Conservation (phyloP, 139 green algal genomes). For the Coelastrella sp. region DNA sequence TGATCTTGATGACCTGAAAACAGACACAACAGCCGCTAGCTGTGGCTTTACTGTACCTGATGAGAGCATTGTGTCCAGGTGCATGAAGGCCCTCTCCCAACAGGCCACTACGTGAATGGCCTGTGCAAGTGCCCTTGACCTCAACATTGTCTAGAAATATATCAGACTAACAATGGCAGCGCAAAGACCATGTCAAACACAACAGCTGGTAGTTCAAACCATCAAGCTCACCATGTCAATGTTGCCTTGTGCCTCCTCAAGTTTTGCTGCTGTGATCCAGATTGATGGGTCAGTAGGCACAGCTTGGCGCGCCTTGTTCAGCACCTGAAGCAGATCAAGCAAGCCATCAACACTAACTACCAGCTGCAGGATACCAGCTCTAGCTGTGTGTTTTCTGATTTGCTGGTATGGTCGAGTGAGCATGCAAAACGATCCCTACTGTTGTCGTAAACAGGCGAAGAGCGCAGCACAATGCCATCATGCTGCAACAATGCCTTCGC, state of each 20-base stretch:
- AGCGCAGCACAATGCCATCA: not conserved
- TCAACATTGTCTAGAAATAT: not conserved
- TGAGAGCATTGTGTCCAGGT: too few relatives aligned
- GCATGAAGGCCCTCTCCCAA: too few relatives aligned
- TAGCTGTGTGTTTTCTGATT: not conserved
- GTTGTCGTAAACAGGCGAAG: not conserved
- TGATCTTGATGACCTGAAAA: slow-evolving; percentile 59
- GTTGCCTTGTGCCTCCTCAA: slow-evolving; percentile 95
- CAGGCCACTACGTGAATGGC: too few relatives aligned
- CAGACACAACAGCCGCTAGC: not conserved
- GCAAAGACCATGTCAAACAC: too few relatives aligned
- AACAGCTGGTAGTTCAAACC: not conserved
- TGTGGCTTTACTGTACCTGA: too few relatives aligned
- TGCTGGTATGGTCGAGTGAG: not conserved
- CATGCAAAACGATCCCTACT: not conserved
- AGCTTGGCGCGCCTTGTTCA: slow-evolving; percentile 95
- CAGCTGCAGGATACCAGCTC: not conserved
- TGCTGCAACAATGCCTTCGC: not conserved
- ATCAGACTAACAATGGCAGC: not conserved
- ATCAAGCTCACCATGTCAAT: slow-evolving; percentile 67
- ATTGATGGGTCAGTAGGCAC: slow-evolving; percentile 93
- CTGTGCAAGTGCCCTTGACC: too few relatives aligned
- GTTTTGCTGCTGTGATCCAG: slow-evolving; percentile 96
- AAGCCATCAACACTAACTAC: not conserved
- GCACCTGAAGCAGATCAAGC: slow-evolving; percentile 62